Base-by-base conservation (phyloP, 2,329 filamentous ascomycete genomes). In the Hypoxylon sp. region DNA sequence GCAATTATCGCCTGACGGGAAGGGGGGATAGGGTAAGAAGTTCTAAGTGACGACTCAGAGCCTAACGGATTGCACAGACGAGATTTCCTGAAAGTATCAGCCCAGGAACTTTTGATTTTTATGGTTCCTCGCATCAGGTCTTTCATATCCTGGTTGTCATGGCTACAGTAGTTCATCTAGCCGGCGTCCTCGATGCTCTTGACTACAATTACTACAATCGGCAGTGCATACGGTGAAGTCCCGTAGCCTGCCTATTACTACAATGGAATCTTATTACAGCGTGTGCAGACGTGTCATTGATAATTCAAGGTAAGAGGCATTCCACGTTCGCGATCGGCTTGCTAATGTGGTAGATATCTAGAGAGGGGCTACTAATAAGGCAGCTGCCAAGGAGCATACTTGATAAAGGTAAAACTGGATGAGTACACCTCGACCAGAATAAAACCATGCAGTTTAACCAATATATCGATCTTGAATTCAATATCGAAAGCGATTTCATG, bases 71-170 rank as follows among this genome's bases (percentile, higher is more conserved):
- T 34, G 4, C 21, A 38, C 55, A 83, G 82, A 79, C 76, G 7
- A 76, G 80, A 48, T 80, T 84, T 51, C 83, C 83, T 1, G 83
- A 85, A 71, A 76, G 76, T 28, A 72, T 79, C 51, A 76, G 70
- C 17, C 82, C 82, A 1, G 82, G 80, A 2, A 75, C 62, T 7
- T 84, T 84, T 71, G 83, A 85, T 69, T 79, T 82, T 32, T 81
- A 76, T 67, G 80, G 82, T 14, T 78, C 79, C 2, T 84, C 82
- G 13, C 82, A 84, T 63, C 82, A 84, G 66, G 78, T 84, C 5
- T 84, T 84, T 60, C 82, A 85, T 58, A 70, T 82, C 10, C 75
- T 83, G 5, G 81, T 84, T 9, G 82, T 83, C 0, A 32, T 83
- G 4, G 81, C 80, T 5, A 79, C 79, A 25, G 68, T 76, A 28